These are phyloP conservation scores for Aspergillus incahuasiensis DNA, from an alignment of 495 filamentous ascomycete species.

Conservation along the genomic window DNA sequence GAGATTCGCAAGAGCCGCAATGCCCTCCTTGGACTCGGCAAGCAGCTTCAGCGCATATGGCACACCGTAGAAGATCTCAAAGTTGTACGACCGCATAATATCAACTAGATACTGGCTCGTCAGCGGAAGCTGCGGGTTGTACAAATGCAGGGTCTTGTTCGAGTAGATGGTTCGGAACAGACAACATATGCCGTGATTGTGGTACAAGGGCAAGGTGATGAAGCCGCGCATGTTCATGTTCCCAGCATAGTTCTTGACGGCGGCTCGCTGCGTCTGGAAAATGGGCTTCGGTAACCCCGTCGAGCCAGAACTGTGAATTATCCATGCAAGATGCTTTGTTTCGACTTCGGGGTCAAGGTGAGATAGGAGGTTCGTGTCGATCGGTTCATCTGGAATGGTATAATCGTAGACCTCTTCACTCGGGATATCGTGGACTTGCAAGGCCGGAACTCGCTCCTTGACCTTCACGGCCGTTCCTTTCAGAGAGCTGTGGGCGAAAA, in stretches of 20 bases:
- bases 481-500: slow-evolving; percentile 28
- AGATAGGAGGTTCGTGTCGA: slow-evolving; percentile 18
- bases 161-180: slow-evolving; percentile 44
- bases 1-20: slow-evolving; percentile 38
- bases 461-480: slow-evolving; percentile 21
- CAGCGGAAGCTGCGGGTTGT: slow-evolving; percentile 46
- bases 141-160: slow-evolving; percentile 42
- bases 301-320: slow-evolving; percentile 51
- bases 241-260: slow-evolving; percentile 28
- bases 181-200: slow-evolving; percentile 44
- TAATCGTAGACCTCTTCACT: slow-evolving; percentile 16
- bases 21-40: slow-evolving; percentile 44
- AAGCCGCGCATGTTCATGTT: slow-evolving; percentile 37
- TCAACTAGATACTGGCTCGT: slow-evolving; percentile 48
- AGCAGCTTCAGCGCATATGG: slow-evolving; percentile 54
- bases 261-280: slow-evolving; percentile 32
- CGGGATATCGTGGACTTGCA: slow-evolving; percentile 18
- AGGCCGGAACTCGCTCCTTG: slow-evolving; percentile 13
- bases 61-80: slow-evolving; percentile 51
- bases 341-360: slow-evolving; percentile 19
- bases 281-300: slow-evolving; percentile 58
- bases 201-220: slow-evolving; percentile 51
- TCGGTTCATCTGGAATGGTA: slow-evolving; percentile 8
- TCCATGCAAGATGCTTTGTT: slow-evolving; percentile 38
- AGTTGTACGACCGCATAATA: slow-evolving; percentile 40